Conservation (phyloP, 2,329 filamentous ascomycete species). For the Alternaria viburni region DNA sequence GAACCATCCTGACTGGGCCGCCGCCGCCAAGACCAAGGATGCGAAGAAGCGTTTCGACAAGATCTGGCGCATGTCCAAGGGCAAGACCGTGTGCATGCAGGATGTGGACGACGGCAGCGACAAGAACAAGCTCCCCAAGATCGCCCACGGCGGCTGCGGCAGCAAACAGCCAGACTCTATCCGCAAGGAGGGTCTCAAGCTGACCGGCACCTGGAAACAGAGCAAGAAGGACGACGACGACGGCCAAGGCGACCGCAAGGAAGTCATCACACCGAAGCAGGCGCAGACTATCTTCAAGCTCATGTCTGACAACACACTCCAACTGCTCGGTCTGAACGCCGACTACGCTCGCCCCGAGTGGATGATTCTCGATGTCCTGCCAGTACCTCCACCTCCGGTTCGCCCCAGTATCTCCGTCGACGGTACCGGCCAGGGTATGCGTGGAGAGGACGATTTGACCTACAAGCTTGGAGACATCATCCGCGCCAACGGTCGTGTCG, state of each 20-base stretch:
- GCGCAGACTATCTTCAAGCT: constrained; percentile 86
- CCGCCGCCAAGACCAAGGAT: constrained; percentile 84
- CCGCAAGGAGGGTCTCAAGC: constrained; percentile 82
- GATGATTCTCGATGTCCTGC: constrained; percentile 96
- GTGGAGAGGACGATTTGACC: constrained; percentile 98
- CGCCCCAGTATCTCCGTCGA: constrained; percentile 97
- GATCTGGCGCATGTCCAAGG: constrained; percentile 91
- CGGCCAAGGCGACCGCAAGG: constrained; percentile 74
- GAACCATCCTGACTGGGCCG: constrained; percentile 80
- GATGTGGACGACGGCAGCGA: constrained; percentile 67
- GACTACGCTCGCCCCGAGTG: constrained; percentile 97
- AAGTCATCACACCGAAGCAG: constrained; percentile 80
- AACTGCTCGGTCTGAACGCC: constrained; percentile 87
- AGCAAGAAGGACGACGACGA: constrained; percentile 75
- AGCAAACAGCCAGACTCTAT: constrained; percentile 83
- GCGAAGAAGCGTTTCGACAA: constrained; percentile 93
- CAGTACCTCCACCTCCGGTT: constrained; percentile 93
- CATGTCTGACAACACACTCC: constrained; percentile 80
- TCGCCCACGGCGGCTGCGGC: constrained; percentile 85
- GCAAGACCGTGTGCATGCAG: constrained; percentile 82
- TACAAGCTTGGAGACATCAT: constrained; percentile 99
- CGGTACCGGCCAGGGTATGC: constrained; percentile 86
- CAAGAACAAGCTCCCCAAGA: constrained; percentile 54
- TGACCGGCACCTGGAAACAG: constrained; percentile 76
- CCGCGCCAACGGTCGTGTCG: constrained; percentile 93